Evolutionary conservation across 169 alveolate species (phyloP), one percentile per base, ranked within the genome.

Genomic region (Pseudocohnilembus persalinus): DNA sequence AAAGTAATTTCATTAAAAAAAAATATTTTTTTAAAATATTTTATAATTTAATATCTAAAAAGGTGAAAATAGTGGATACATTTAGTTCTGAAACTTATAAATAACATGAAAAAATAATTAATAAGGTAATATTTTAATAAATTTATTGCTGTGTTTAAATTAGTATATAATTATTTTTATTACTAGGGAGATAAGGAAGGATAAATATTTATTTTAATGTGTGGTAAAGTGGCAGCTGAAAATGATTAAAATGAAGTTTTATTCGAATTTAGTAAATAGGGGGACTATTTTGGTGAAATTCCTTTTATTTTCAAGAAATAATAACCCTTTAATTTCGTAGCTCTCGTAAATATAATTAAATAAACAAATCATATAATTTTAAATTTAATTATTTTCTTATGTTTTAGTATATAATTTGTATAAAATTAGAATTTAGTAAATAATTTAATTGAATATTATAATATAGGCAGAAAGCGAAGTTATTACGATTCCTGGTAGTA

Each of bases 1-100:
- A 83, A 90, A 87, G 33, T n/a, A 87, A 31, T 85, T 90, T 0
- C 90, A 90, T 82, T 90, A 88, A n/a, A 75, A 87, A 30, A 88
- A 87, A 85, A 90, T 20, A 29, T 33, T 24, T 1, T 31, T 34
- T 49, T 79, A 25, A 28, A 25, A 49, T 49, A 31, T 11, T 33
- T 29, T 29, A 24, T 29, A 79, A 79, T 30, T 49, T 79, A n/a
- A 79, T 79, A n/a, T 33, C 49, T 49, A 35, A 64, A 79, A 34
- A 34, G 63, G 84, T 79, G 64, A 29, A 28, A 20, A 29, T 32
- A 27, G 35, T 28, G 27, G 31, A 34, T 29, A 20, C 64, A n/a
- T 64, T 35, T 26, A 11, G 28, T 0, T n/a, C 20, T 1, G 49
- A 78, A 49, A 63, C 1, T 49, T 49, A 31, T n/a, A 49, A 64